Base-by-base conservation (phyloP, 1,139 yeast species). In the Scheffersomyces illinoinensis region DNA sequence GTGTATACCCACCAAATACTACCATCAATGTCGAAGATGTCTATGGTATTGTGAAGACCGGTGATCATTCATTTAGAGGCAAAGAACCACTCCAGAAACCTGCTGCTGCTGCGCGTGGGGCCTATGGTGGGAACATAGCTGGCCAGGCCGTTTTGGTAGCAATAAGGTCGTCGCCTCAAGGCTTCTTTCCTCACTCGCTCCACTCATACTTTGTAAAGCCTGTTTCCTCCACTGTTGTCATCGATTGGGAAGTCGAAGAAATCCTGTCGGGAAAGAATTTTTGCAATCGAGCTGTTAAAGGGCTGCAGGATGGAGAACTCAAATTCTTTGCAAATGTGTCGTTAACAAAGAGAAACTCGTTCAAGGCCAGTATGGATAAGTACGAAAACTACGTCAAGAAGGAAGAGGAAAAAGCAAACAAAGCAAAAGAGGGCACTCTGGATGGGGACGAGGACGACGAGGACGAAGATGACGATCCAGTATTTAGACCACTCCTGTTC, bases 241-340 rank as follows among this genome's bases (percentile, higher is more conserved):
- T 70, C 21, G 63, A 59, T 17, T 70, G 74, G 74, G 59, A 59
- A 33, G 70, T 68, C 10, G 68, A 66, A 46, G 50, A 59, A 47
- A 71, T 75, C n/a, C 75, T 79, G 53, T 72, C 84, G 59, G 96
- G 96, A 3, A 85, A 83, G 60, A 87, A 65, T 61, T 90, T 87
- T 68, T 77, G 82, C 54, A 88, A 89, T 55, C 79, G 90, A 57
- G 81, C 85, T 52, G 82, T 89, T 4, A 76, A 78, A 54, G 90
- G 88, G 0, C 75, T 73, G 52, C 93, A 89, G 70, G 70, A 78
- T 24, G 85, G 83, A 14, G 71, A 73, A 20, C 67, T 87, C 56
- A 81, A 82, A 49, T 87, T 83, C 67, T 76, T 82, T 21, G 84
- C 89, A 19, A 82, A 82, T 47, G 73, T 88, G 7, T 82, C 92